phyloP scores from a whole-genome alignment of 495 filamentous ascomycete species.

The Physcia stellaris region DNA sequence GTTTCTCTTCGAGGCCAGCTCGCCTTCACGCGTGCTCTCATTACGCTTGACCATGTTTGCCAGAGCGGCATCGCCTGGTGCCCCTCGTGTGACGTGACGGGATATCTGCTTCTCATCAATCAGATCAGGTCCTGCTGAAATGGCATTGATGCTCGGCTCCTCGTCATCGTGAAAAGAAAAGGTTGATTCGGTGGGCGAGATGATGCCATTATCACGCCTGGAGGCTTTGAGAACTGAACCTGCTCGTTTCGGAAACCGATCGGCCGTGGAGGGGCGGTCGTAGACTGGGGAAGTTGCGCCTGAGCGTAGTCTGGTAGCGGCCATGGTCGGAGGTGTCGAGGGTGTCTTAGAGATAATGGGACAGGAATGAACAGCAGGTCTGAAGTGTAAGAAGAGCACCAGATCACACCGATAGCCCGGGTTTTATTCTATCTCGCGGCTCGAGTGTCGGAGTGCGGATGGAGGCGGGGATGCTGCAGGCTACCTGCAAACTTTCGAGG shows the following conservation, averaged over 20 bases:
- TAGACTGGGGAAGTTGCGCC: too few species aligned
- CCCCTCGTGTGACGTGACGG: conserved; percentile 3
- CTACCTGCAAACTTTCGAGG: too few species aligned
- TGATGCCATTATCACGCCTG: conserved; percentile 13
- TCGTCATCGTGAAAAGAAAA: conserved; percentile 14
- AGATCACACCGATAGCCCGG: too few species aligned
- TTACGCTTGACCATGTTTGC: conserved; percentile 1
- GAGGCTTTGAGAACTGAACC: conserved; percentile 5
- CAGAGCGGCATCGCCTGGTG: conserved; percentile 6
- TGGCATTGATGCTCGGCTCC: conserved; percentile 1
- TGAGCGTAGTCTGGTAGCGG: too few species aligned
- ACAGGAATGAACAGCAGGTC: too few species aligned
- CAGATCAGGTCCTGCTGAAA: conserved; percentile 5
- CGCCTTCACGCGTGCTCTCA: not conserved
- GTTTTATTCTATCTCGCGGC: too few species aligned
- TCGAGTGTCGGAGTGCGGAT: too few species aligned
- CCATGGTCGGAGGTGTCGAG: too few species aligned
- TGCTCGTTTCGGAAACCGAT: conserved; percentile 12
- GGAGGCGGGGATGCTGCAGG: too few species aligned
- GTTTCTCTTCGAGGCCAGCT: conserved; percentile 11
- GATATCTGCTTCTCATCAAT: conserved; percentile 9
- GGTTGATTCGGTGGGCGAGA: conserved; percentile 13
- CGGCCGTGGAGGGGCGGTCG: too few species aligned
- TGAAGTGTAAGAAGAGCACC: too few species aligned
- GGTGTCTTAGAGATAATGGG: too few species aligned